A percentile compares a stretch with the other conserved stretches of the same genome.
phyloP scores from a whole-genome alignment of 2,329 filamentous ascomycete species.

The Exophiala dermatitidis region DNA sequence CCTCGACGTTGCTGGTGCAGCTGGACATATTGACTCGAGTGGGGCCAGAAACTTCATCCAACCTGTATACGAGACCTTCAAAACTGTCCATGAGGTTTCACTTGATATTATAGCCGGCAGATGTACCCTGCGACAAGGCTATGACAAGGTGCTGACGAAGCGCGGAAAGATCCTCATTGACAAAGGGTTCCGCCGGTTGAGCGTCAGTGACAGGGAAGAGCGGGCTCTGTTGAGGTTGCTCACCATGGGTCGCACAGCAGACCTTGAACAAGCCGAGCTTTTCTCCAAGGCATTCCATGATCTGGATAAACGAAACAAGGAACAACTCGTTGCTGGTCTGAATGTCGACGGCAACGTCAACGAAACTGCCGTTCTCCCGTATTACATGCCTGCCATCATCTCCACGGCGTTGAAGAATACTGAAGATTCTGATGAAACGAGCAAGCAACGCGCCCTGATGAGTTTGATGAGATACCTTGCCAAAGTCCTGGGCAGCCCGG shows the following conservation, averaged over 20 bases:
- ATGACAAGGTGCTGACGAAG: conserved; percentile 31
- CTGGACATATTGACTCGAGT: conserved; percentile 32
- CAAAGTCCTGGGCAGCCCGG: conserved; percentile 25
- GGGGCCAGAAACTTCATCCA: conserved; percentile 32
- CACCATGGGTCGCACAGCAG: conserved; percentile 34
- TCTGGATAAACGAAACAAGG: conserved; percentile 21
- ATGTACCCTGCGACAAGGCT: conserved; percentile 29
- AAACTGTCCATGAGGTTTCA: conserved; percentile 30
- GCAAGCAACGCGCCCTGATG: conserved; percentile 25
- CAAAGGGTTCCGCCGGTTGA: conserved; percentile 30
- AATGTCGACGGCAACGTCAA: conserved; percentile 34
- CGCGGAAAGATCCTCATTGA: conserved; percentile 29
- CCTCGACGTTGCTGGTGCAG: conserved; percentile 36
- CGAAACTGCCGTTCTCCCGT: conserved; percentile 33
- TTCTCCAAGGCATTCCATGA: conserved; percentile 29
- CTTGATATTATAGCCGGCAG: conserved; percentile 28
- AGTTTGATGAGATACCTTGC: conserved; percentile 30
- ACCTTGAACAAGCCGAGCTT: conserved; percentile 29
- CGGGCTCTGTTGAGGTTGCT: conserved; percentile 35
- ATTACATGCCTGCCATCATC: conserved; percentile 36
- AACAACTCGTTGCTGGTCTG: conserved; percentile 29
- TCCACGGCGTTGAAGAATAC: conserved; percentile 29
- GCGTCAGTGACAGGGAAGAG: conserved; percentile 26
- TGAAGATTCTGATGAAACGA: conserved; percentile 19
- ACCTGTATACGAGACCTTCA: conserved; percentile 32